Conservation (phyloP, 2,329 filamentous ascomycete species). For the Sporothrix pallida region DNA sequence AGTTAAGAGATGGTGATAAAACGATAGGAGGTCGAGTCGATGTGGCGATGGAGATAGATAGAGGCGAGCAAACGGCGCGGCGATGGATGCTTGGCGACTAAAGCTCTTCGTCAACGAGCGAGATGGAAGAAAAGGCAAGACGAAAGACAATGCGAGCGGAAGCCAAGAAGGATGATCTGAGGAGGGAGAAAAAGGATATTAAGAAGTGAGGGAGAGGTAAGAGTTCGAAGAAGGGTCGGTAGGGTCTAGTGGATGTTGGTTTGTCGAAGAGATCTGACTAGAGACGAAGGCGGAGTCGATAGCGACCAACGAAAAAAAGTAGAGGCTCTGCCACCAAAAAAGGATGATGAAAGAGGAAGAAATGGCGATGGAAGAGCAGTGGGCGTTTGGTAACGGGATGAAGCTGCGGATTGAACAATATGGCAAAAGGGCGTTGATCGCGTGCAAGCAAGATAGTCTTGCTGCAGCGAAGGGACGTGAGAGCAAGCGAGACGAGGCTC, state of each 20-base stretch:
- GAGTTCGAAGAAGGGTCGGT: neutral
- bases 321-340: neutral
- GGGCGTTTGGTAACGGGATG: neutral
- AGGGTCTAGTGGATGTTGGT: neutral
- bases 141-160: neutral
- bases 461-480: constrained; percentile 34
- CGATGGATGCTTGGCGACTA: constrained; percentile 1
- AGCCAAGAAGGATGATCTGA: neutral
- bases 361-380: neutral
- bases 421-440: constrained; percentile 19
- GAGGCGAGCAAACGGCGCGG: neutral
- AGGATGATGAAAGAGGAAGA: neutral
- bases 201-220: neutral
- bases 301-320: neutral
- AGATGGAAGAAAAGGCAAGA: neutral
- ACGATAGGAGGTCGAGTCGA: constrained; percentile 1
- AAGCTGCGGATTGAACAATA: neutral
- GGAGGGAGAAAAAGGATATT: neutral
- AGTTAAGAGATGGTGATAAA: neutral
- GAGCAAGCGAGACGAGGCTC: constrained; percentile 36
- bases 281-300: neutral
- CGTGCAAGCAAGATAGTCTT: constrained; percentile 37
- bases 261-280: neutral
- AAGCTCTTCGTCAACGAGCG: constrained; percentile 6
- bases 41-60: neutral